These are phyloP conservation scores for Rhizomucor miehei DNA, from an alignment of 371 early-diverging fungal species.

Conservation along the genomic window DNA sequence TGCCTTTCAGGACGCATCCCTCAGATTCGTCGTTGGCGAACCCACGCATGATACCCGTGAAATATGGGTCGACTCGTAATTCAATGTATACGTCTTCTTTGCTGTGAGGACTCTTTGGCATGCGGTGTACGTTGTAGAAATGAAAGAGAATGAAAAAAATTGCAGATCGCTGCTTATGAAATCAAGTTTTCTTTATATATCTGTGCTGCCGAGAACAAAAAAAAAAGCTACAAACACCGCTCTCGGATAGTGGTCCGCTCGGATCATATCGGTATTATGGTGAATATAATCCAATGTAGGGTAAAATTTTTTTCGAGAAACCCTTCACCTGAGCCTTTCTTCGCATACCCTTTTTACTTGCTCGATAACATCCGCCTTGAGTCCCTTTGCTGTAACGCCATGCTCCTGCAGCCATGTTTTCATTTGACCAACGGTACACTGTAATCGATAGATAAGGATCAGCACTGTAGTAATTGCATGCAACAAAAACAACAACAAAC, in stretches of 20 bases:
- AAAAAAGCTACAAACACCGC: neutral
- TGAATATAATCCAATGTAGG: too few relatives aligned
- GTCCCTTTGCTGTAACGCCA: conserved; percentile 28
- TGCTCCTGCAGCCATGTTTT: conserved; percentile 46
- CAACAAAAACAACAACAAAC: neutral
- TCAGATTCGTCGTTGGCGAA: conserved; percentile 44
- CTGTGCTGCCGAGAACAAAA: neutral
- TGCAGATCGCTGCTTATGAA: too few relatives aligned
- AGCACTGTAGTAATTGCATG: neutral
- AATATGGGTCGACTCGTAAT: conserved; percentile 35
- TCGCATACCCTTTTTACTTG: conserved; percentile 20
- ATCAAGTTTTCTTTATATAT: neutral
- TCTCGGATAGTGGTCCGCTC: conserved; percentile 1
- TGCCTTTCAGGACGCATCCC: conserved; percentile 42
- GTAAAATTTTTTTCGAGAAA: too few relatives aligned
- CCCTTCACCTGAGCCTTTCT: too few relatives aligned
- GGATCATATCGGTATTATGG: conserved; percentile 11
- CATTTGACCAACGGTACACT: conserved; percentile 48
- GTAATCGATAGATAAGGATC: neutral
- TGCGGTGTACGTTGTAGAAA: neutral
- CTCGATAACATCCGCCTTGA: conserved; percentile 51
- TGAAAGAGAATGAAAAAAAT: too few relatives aligned
- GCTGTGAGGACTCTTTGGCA: conserved; percentile 1
- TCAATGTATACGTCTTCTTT: conserved; percentile 40
- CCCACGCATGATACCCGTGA: conserved; percentile 44